phyloP scores from a whole-genome alignment of 108 stramenopile genomes.

The Mediolabrus comicus region DNA sequence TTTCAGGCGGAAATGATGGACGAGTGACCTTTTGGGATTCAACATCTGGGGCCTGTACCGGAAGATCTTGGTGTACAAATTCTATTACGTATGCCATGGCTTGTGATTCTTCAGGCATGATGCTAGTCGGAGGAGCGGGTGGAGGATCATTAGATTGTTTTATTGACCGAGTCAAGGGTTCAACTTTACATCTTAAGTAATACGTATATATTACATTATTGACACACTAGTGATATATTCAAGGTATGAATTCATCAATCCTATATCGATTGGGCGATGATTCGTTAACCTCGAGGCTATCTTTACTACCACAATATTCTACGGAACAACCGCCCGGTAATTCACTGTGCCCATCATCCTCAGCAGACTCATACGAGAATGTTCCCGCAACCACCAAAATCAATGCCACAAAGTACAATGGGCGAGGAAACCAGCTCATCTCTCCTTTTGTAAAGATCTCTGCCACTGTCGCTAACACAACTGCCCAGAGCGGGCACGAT shows the following conservation, averaged over 20 bases:
- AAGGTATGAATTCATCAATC: background rate
- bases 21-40: slow-evolving; percentile 45
- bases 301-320: background rate
- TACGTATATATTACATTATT: background rate
- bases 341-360: background rate
- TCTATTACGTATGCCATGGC: slow-evolving; percentile 31
- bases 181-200: slow-evolving; percentile 16
- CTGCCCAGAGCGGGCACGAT: slow-evolving; percentile 69
- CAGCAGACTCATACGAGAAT: slow-evolving; percentile 27
- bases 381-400: slow-evolving; percentile 33
- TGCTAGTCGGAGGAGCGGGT: slow-evolving; percentile 45
- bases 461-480: slow-evolving; percentile 52
- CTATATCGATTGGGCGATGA: background rate
- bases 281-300: background rate
- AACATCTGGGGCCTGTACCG: slow-evolving; percentile 9
- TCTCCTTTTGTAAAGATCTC: background rate
- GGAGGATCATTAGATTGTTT: slow-evolving; percentile 35
- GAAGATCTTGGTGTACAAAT: slow-evolving; percentile 39
- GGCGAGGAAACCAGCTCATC: slow-evolving; percentile 2
- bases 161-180: slow-evolving; percentile 37
- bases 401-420: slow-evolving; percentile 27
- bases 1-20: slow-evolving; percentile 44
- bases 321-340: background rate
- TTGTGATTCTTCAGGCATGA: slow-evolving; percentile 11
- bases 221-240: too few relatives aligned